These are phyloP conservation scores for Ophiostoma ips DNA, from an alignment of 2,329 filamentous ascomycete genomes.

Conservation along the genomic window DNA sequence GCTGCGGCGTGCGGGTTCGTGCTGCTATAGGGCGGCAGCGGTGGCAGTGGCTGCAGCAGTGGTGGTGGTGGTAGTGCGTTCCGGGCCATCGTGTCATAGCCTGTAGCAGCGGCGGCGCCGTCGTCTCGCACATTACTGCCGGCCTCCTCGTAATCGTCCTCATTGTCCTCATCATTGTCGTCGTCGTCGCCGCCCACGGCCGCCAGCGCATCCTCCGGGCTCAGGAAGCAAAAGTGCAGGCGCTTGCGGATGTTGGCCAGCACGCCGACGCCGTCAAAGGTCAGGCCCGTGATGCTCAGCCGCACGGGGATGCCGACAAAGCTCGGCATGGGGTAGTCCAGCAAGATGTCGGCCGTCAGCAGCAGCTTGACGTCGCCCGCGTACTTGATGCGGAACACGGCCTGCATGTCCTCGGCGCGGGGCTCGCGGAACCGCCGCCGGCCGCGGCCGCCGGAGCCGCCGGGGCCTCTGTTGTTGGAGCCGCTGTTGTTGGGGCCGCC, in stretches of 20 bases:
- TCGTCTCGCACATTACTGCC: too few species aligned
- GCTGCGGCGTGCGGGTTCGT: not conserved
- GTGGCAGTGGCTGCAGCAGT: not conserved
- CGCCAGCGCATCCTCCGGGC: conserved; percentile 76
- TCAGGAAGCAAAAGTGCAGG: conserved; percentile 88
- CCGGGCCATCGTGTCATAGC: too few species aligned
- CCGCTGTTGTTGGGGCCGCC: conserved; percentile 4
- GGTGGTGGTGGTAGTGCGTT: too few species aligned
- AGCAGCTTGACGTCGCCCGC: conserved; percentile 76
- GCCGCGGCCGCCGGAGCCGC: too few species aligned
- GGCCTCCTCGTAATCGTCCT: not conserved
- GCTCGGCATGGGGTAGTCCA: conserved; percentile 97
- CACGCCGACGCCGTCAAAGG: conserved; percentile 89
- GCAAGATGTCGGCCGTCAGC: conserved; percentile 83
- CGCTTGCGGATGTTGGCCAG: conserved; percentile 79
- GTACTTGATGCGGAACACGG: conserved; percentile 83
- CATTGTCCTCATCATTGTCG: not conserved
- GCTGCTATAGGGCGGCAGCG: conserved; percentile 2
- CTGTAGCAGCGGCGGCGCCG: too few species aligned
- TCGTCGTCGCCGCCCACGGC: conserved; percentile 43
- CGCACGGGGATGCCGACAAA: conserved; percentile 93
- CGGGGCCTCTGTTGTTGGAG: too few species aligned
- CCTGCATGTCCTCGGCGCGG: conserved; percentile 75
- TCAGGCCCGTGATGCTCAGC: conserved; percentile 85
- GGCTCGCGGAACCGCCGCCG: conserved; percentile 44